These are phyloP conservation scores for Przewalskia tangutica DNA, from an alignment of 257 asterid species.

Conservation along the genomic window DNA sequence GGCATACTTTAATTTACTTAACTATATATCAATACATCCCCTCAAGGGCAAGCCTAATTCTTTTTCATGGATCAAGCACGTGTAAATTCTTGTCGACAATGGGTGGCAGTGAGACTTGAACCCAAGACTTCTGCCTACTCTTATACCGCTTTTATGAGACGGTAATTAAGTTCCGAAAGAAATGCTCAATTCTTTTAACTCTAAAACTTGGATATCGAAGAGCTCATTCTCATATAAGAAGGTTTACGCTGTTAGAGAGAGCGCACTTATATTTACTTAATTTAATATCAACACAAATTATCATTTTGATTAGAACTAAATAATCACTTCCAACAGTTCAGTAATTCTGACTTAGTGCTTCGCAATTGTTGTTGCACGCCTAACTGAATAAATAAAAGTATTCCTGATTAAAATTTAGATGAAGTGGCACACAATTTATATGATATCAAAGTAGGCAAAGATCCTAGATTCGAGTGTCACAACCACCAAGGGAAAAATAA, in stretches of 20 bases:
- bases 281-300: neutral
- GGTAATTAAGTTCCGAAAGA: too few relatives aligned
- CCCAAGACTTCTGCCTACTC: neutral
- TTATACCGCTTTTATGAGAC: too few relatives aligned
- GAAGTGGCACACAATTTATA: neutral
- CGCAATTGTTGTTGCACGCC: neutral
- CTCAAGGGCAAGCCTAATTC: neutral
- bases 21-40: neutral
- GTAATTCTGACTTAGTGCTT: neutral
- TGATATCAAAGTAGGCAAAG: neutral
- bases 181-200: too few relatives aligned
- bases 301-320: neutral
- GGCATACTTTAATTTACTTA: neutral
- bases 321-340: neutral
- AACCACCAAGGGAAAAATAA: too few relatives aligned
- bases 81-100: neutral
- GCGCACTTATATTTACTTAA: neutral
- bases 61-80: neutral
- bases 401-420: too few relatives aligned
- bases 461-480: neutral
- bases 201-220: too few relatives aligned
- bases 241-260: neutral
- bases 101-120: neutral
- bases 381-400: neutral
- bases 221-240: neutral